Evolutionary conservation across 2,329 filamentous ascomycete genomes (phyloP).

Genomic region (Drechslera avenae): DNA sequence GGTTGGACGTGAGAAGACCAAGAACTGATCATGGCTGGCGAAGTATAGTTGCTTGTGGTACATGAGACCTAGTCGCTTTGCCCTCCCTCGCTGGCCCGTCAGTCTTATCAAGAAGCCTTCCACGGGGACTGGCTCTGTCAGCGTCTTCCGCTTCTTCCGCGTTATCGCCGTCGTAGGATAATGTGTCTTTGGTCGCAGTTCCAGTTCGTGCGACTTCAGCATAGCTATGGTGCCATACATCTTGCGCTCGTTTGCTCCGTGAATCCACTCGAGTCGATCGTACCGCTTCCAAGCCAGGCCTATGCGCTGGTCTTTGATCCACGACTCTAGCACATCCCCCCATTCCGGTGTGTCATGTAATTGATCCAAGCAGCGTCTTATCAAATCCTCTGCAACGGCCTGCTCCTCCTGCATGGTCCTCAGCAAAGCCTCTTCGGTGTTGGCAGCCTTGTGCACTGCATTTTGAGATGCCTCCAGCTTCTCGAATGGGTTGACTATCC

Average conservation of each 20-base stretch:
- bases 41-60: conserved; percentile 71
- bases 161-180: conserved; percentile 60
- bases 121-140: conserved; percentile 65
- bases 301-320: conserved; percentile 63
- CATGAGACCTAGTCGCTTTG: conserved; percentile 63
- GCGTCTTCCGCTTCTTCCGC: conserved; percentile 46
- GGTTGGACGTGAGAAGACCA: conserved; percentile 66
- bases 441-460: conserved; percentile 50
- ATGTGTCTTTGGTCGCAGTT: conserved; percentile 68
- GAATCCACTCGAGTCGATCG: conserved; percentile 70
- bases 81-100: conserved; percentile 66
- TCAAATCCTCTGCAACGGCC: conserved; percentile 61
- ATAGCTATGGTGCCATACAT: conserved; percentile 74
- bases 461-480: conserved; percentile 54
- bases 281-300: conserved; percentile 73
- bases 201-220: conserved; percentile 68
- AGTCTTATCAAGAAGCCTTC: conserved; percentile 70
- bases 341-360: conserved; percentile 63
- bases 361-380: conserved; percentile 64
- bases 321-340: conserved; percentile 63
- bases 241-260: conserved; percentile 67
- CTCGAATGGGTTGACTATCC: conserved; percentile 65
- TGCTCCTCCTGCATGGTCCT: conserved; percentile 58
- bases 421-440: conserved; percentile 53
- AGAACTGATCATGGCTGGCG: conserved; percentile 65